A percentile compares a stretch with the other conserved stretches of the same genome.
phyloP scores from a whole-genome alignment of 192 early-diverging fungal species.

The Linnemannia exigua region DNA sequence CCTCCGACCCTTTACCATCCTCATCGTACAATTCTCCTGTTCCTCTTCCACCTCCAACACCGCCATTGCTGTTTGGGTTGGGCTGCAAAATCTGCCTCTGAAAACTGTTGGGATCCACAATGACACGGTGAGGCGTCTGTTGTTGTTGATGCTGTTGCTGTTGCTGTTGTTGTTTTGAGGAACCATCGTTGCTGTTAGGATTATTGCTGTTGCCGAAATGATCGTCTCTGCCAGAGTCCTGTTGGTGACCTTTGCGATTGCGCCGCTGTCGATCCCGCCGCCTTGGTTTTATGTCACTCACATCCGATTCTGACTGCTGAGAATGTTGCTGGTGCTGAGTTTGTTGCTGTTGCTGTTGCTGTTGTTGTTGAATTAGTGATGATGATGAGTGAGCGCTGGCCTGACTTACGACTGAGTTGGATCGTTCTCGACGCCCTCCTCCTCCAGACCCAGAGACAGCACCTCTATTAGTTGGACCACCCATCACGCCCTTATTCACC shows the following conservation, averaged over 20 bases:
- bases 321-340: constrained; percentile 21
- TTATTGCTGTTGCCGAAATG: background rate
- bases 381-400: background rate
- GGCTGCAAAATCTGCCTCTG: constrained; percentile 47
- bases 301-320: constrained; percentile 29
- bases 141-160: constrained; percentile 20
- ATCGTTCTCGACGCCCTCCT: constrained; percentile 21
- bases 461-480: background rate
- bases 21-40: constrained; percentile 32
- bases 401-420: constrained; percentile 16
- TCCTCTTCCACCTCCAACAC: constrained; percentile 9
- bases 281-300: constrained; percentile 36
- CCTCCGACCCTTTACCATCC: constrained; percentile 19
- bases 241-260: constrained; percentile 24
- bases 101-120: constrained; percentile 56
- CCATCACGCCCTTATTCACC: constrained; percentile 3
- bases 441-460: background rate
- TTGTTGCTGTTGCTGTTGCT: constrained; percentile 18
- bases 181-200: constrained; percentile 23
- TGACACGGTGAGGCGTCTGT: constrained; percentile 31
- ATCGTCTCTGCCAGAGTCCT: constrained; percentile 17
- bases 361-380: constrained; percentile 8
- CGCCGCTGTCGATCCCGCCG: constrained; percentile 30
- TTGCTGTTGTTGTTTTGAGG: constrained; percentile 13
- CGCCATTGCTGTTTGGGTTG: constrained; percentile 23